These are phyloP conservation scores for Diatrype stigma DNA, from an alignment of 2,329 filamentous ascomycete species.

Conservation along the genomic window DNA sequence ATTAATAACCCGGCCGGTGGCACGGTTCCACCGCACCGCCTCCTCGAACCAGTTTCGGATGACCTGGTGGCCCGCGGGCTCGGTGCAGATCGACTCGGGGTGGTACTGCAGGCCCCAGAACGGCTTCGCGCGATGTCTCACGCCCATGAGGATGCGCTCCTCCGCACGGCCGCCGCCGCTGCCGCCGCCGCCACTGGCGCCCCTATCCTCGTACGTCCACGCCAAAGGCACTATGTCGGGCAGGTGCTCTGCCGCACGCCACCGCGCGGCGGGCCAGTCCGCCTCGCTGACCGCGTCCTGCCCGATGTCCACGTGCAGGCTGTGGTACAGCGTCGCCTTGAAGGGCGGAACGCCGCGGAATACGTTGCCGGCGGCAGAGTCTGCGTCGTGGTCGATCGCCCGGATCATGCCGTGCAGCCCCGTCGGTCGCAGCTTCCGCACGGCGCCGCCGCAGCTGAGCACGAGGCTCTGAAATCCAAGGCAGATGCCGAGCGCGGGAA, in stretches of 20 bases:
- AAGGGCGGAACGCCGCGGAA: conserved; percentile 60
- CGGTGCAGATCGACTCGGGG: conserved; percentile 83
- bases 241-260: conserved; percentile 31
- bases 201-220: conserved; percentile 50
- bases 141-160: conserved; percentile 70
- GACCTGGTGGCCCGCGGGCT: conserved; percentile 58
- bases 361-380: conserved; percentile 47
- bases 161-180: conserved; percentile 18
- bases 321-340: conserved; percentile 74
- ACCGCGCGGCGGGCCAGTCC: conserved; percentile 36
- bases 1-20: conserved; percentile 6
- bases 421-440: conserved; percentile 58
- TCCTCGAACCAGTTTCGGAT: conserved; percentile 72
- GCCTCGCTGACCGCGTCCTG: conserved; percentile 35
- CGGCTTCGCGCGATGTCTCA: conserved; percentile 62
- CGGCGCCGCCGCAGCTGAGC: conserved; percentile 60
- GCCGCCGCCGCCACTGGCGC: too few species aligned
- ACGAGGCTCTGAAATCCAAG: conserved; percentile 84
- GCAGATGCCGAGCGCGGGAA: conserved; percentile 85
- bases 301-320: conserved; percentile 52
- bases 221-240: conserved; percentile 54
- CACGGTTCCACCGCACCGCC: conserved; percentile 53
- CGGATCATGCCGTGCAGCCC: conserved; percentile 82
- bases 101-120: conserved; percentile 91
- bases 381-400: conserved; percentile 51